phyloP scores from a whole-genome alignment of 257 asterid species.

The Dorcoceras hygrometricum region DNA sequence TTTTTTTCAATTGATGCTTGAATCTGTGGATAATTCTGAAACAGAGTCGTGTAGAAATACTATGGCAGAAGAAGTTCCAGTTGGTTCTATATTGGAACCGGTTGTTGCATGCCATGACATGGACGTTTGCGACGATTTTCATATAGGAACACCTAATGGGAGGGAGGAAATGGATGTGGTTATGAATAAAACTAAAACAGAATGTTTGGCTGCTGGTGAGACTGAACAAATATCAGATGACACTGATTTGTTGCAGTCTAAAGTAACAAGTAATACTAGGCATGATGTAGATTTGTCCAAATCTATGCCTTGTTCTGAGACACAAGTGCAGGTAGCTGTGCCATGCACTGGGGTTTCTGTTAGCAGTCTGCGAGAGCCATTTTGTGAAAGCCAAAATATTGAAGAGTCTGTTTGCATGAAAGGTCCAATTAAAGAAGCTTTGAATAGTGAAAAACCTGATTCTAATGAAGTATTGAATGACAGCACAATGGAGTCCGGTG shows the following conservation, averaged over 20 bases:
- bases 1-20: slow-evolving; percentile 30
- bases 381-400: slow-evolving; percentile 17
- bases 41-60: slow-evolving; percentile 35
- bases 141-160: slow-evolving; percentile 12
- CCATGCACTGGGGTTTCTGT: slow-evolving; percentile 1
- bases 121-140: slow-evolving; percentile 21
- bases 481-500: slow-evolving; percentile 25
- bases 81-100: slow-evolving; percentile 25
- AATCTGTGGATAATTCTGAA: slow-evolving; percentile 32
- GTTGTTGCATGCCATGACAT: slow-evolving; percentile 23
- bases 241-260: slow-evolving; percentile 30
- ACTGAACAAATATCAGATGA: slow-evolving; percentile 25
- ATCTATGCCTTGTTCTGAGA: slow-evolving; percentile 17
- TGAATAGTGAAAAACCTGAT: slow-evolving; percentile 31
- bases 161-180: slow-evolving; percentile 22
- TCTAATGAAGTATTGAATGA: slow-evolving; percentile 27
- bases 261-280: slow-evolving; percentile 31
- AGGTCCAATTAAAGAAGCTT: slow-evolving; percentile 26
- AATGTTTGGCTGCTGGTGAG: slow-evolving; percentile 21
- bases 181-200: slow-evolving; percentile 27
- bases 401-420: slow-evolving; percentile 21
- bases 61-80: slow-evolving; percentile 28
- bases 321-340: slow-evolving; percentile 17
- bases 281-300: slow-evolving; percentile 41
- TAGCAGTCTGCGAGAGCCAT: slow-evolving; percentile 25